These are phyloP conservation scores for Cadophora gregata DNA, from an alignment of 2,329 filamentous ascomycete species.

Conservation along the genomic window DNA sequence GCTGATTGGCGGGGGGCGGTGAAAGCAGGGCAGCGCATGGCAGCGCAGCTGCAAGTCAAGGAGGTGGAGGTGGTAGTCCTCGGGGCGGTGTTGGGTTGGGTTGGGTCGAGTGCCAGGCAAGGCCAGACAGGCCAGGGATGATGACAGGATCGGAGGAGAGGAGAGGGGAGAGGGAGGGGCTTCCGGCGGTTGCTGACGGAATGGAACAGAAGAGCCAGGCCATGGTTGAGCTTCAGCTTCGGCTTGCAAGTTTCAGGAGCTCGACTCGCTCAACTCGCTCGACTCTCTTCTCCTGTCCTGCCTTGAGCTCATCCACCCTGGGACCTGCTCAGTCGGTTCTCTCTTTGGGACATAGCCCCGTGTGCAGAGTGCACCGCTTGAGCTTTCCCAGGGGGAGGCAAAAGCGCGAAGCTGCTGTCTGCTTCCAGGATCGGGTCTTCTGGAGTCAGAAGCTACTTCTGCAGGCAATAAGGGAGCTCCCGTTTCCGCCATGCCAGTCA, in stretches of 20 bases:
- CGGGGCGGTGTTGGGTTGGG: not conserved
- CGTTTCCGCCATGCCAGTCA: constrained; percentile 2
- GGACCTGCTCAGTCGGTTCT: not conserved
- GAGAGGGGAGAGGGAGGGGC: constrained; percentile 8
- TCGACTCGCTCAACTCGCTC: not conserved
- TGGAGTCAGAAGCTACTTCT: not conserved
- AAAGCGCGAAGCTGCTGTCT: not conserved
- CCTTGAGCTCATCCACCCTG: no score
- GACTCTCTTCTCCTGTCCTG: not conserved
- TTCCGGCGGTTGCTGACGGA: not conserved
- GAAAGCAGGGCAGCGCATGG: not conserved
- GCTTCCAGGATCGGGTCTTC: not conserved
- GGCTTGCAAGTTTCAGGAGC: constrained; percentile 1
- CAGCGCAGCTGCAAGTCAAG: not conserved
- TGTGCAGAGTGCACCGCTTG: not conserved
- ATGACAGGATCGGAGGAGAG: constrained; percentile 25
- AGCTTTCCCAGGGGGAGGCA: constrained; percentile 5
- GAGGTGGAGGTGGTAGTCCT: not conserved
- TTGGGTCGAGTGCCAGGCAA: no score
- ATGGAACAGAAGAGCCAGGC: not conserved
- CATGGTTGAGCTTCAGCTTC: not conserved
- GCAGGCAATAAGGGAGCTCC: not conserved
- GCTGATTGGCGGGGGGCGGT: constrained; percentile 14
- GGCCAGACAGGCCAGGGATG: not conserved
- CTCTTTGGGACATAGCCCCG: not conserved